phyloP scores from a whole-genome alignment of 495 filamentous ascomycete species.

The Annulohypoxylon bovei region DNA sequence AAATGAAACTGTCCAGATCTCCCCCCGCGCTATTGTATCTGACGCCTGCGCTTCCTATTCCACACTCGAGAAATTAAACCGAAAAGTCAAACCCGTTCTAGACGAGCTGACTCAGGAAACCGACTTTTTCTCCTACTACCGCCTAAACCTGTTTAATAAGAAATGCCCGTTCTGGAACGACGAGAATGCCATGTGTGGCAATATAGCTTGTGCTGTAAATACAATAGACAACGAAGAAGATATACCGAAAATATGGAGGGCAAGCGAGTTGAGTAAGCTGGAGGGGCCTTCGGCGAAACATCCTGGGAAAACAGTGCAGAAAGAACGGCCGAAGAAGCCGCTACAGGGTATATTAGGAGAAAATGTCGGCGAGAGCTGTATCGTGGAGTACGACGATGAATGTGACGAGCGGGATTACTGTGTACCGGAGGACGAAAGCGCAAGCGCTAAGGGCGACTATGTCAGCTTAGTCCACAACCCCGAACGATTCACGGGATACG shows the following conservation, averaged over 20 bases:
- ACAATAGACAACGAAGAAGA: constrained; percentile 95
- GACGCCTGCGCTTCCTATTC: constrained; percentile 95
- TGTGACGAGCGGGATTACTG: constrained; percentile 98
- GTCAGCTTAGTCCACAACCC: constrained; percentile 94
- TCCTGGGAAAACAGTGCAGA: constrained; percentile 76
- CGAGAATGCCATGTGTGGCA: constrained; percentile 92
- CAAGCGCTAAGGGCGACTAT: constrained; percentile 90
- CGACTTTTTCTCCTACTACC: constrained; percentile 98
- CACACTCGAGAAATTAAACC: constrained; percentile 85
- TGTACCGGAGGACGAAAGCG: constrained; percentile 92
- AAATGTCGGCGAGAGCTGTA: constrained; percentile 90
- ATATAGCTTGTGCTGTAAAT: constrained; percentile 96
- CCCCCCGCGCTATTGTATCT: constrained; percentile 68
- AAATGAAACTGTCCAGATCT: constrained; percentile 57
- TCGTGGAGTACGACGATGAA: constrained; percentile 97
- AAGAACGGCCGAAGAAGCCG: constrained; percentile 74
- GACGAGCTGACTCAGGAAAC: constrained; percentile 83
- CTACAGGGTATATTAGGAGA: constrained; percentile 86
- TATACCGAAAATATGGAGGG: constrained; percentile 89
- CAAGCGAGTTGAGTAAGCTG: constrained; percentile 90
- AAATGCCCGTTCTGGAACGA: constrained; percentile 97
- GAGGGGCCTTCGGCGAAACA: constrained; percentile 92
- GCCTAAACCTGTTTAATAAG: constrained; percentile 94
- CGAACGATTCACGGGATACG: constrained; percentile 94
- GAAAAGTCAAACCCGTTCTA: constrained; percentile 79